phyloP scores from a whole-genome alignment of 225 moss, liverwort and hornwort genomes.

The Anthoceros angustus region DNA sequence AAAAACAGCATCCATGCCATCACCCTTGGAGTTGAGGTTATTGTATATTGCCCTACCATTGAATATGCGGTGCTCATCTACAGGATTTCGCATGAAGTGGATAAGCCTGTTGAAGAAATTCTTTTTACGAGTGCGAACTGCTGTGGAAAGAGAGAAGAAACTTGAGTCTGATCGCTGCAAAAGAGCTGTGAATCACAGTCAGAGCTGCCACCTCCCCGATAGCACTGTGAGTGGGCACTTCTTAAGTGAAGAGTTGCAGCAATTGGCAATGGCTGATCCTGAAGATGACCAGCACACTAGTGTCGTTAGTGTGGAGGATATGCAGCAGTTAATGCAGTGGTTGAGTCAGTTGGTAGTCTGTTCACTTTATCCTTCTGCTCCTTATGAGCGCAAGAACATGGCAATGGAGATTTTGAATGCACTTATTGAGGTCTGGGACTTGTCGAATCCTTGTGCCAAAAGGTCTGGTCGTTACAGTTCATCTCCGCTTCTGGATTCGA shows the following conservation, averaged over 20 bases:
- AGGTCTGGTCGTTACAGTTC: slow-evolving; percentile 17
- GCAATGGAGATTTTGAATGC: slow-evolving; percentile 83
- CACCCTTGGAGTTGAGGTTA: slow-evolving; percentile 61
- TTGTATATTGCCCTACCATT: slow-evolving; percentile 65
- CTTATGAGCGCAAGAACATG: slow-evolving; percentile 93
- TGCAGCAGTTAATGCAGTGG: slow-evolving; percentile 93
- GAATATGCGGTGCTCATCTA: slow-evolving; percentile 97
- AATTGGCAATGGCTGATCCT: background rate
- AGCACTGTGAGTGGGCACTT: background rate
- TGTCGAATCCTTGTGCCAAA: slow-evolving; percentile 26
- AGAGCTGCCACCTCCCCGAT: background rate
- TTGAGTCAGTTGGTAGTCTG: slow-evolving; percentile 69
- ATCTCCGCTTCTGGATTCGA: slow-evolving; percentile 17
- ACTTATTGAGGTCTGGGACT: slow-evolving; percentile 74
- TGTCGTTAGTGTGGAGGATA: slow-evolving; percentile 41
- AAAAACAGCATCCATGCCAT: slow-evolving; percentile 95
- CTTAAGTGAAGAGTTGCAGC: background rate
- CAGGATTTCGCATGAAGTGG: slow-evolving; percentile 95
- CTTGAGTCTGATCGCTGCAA: slow-evolving; percentile 12
- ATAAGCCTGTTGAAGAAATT: slow-evolving; percentile 83
- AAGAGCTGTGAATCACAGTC: background rate
- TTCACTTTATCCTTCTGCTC: slow-evolving; percentile 89
- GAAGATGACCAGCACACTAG: slow-evolving; percentile 16
- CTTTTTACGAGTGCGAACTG: slow-evolving; percentile 67
- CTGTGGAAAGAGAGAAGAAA: slow-evolving; percentile 59